Evolutionary conservation across 176 grass and related monocot genomes (phyloP).

Genomic region (Carex scoparia): DNA sequence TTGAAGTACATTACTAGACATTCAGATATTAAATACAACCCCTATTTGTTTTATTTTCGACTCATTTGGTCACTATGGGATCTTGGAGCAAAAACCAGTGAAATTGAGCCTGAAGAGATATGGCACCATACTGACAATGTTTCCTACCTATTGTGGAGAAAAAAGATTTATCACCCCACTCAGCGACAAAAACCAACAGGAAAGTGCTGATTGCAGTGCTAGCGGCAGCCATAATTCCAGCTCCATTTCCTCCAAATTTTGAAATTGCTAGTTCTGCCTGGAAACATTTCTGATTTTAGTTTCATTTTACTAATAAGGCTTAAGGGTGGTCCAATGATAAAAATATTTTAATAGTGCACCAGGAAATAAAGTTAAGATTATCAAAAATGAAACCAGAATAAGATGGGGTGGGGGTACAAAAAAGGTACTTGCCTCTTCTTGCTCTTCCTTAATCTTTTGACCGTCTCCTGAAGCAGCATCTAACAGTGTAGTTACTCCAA

Average conservation of each 20-base stretch:
- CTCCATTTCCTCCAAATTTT: conserved; percentile 91
- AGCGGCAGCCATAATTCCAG: conserved; percentile 71
- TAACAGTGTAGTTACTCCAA: conserved; percentile 88
- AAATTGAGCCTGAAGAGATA: not conserved
- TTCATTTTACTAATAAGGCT: conserved; percentile 15
- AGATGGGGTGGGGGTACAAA: not conserved
- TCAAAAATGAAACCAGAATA: not conserved
- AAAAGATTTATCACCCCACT: conserved; percentile 99
- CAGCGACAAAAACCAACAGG: conserved; percentile 91
- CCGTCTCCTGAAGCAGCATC: conserved; percentile 81
- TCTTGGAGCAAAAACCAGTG: not conserved
- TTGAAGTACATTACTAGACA: not conserved
- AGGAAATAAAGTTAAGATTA: not conserved
- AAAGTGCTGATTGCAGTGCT: conserved; percentile 86
- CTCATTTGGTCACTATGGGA: not conserved
- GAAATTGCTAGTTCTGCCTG: conserved; percentile 96
- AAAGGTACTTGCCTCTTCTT: conserved; percentile 64
- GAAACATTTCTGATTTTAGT: conserved; percentile 24
- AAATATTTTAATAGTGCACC: not conserved
- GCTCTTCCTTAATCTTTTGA: conserved; percentile 84
- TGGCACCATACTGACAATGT: not conserved
- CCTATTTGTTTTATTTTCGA: not conserved
- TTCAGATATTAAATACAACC: not conserved
- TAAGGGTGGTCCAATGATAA: not conserved
- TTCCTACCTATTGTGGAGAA: conserved; percentile 87